Conservation (phyloP, 225 moss, liverwort and hornwort genomes). For the Sphagnum contortum region DNA sequence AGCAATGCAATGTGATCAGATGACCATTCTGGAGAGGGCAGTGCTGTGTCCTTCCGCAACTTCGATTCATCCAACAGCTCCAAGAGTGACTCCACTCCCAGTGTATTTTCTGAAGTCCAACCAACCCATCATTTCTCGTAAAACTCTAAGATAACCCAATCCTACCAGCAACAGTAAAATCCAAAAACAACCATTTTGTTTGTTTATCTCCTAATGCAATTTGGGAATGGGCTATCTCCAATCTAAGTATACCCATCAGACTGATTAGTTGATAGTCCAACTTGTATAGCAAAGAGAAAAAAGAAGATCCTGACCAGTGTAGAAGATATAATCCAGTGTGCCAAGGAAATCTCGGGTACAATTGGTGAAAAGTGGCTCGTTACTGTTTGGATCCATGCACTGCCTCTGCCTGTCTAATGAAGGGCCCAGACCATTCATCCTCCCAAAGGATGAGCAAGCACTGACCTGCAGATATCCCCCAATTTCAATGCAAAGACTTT, state of each 20-base stretch:
- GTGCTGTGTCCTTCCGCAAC: slow-evolving; percentile 47
- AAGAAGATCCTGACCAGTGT: slow-evolving; percentile 50
- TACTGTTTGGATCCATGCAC: slow-evolving; percentile 68
- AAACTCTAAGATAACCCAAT: too few species aligned
- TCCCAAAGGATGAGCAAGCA: slow-evolving; percentile 78
- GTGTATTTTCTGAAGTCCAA: slow-evolving; percentile 26
- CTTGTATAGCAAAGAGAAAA: neutral
- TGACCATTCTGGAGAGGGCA: slow-evolving; percentile 59
- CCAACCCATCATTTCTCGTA: too few species aligned
- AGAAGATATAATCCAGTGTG: slow-evolving; percentile 96
- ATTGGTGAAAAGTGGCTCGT: slow-evolving; percentile 88
- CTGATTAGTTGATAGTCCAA: neutral
- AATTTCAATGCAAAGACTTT: too few species aligned
- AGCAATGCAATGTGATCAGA: slow-evolving; percentile 53
- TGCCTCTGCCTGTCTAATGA: slow-evolving; percentile 65
- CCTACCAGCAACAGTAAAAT: too few species aligned
- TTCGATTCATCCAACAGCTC: slow-evolving; percentile 50
- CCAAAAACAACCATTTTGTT: too few species aligned
- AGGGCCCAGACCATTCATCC: slow-evolving; percentile 60
- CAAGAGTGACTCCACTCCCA: slow-evolving; percentile 45
- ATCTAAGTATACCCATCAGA: neutral
- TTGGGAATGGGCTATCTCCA: too few species aligned
- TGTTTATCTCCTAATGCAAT: too few species aligned
- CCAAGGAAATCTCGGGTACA: slow-evolving; percentile 96
- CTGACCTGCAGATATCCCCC: slow-evolving; percentile 42